Base-by-base conservation (phyloP, 805 yeast genomes). In the Brettanomyces nanus region DNA sequence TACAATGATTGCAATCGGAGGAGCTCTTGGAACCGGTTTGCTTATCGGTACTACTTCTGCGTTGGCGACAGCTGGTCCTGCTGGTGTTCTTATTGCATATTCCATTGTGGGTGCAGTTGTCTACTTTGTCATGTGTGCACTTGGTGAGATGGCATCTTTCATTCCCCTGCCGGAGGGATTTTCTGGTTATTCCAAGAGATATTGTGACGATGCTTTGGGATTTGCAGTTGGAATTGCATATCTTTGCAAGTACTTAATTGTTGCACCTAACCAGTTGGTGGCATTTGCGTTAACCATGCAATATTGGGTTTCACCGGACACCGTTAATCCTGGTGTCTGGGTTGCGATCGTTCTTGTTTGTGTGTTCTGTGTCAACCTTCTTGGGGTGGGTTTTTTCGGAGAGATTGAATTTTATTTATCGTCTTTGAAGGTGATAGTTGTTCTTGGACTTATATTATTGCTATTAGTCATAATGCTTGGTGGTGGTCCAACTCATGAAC, bases 1-100 rank as follows among this genome's bases (percentile, higher is more conserved):
- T 46, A 63, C 73, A 36, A 72, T 73, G 78, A 71, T 73, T 59
- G 76, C 92, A 45, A 75, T 85, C 46, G 94, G 92, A 47, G 90
- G 92, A 47, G 84, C 90, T 6, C 61, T 84, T 37, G 92, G 92
- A 39, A 82, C 92, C 1, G 94, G 89, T 52, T 66, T 84, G 40
- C 64, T 84, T 46, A 79, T 84, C 47, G 86, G 89, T 50, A 80
- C 89, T 3, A 86, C 87, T 40, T 62, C 76, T 13, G 78, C 89
- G 1, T 65, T 84, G 39, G 65, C 69, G n/a, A 56, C 68, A 10
- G 86, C 85, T 11, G 95, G 95, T 6, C 90, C 81, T 2, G 81
- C 69, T 20, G 64, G 77, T 37, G 65, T 74, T 33, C 64, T 76
- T 31, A 69, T 84, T 37, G 73, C 85, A 4, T 85, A 84, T 53